These are phyloP conservation scores for Entomortierella lignicola DNA, from an alignment of 192 early-diverging fungal species.

Conservation along the genomic window DNA sequence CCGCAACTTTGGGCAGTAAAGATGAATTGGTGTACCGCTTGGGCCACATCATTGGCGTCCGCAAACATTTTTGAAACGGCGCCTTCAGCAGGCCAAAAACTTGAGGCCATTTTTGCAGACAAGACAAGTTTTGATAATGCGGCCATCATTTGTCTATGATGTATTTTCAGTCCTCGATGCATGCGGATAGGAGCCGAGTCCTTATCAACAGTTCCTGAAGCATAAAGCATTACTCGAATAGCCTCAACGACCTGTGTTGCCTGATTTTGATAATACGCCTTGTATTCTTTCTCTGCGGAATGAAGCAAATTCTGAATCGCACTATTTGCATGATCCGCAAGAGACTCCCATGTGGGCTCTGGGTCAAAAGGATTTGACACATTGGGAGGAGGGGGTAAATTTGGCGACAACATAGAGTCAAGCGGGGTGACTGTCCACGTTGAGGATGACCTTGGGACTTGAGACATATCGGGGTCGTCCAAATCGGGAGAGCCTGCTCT, in stretches of 20 bases:
- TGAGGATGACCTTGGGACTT: slow-evolving; percentile 5
- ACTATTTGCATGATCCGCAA: slow-evolving; percentile 36
- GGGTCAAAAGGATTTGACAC: slow-evolving; percentile 46
- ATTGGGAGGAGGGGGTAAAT: slow-evolving; percentile 29
- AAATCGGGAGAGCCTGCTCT: slow-evolving; percentile 33
- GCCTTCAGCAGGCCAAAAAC: slow-evolving; percentile 93
- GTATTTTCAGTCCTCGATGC: slow-evolving; percentile 71
- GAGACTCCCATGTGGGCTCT: slow-evolving; percentile 43
- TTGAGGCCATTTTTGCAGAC: slow-evolving; percentile 82
- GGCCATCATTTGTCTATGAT: slow-evolving; percentile 84
- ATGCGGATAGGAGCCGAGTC: slow-evolving; percentile 74
- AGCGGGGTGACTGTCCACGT: slow-evolving; percentile 10
- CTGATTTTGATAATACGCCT: slow-evolving; percentile 41
- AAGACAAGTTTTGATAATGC: slow-evolving; percentile 86
- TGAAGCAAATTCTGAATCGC: slow-evolving; percentile 39
- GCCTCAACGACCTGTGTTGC: slow-evolving; percentile 71
- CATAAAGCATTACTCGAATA: slow-evolving; percentile 86
- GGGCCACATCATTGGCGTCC: slow-evolving; percentile 80
- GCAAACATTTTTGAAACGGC: slow-evolving; percentile 78
- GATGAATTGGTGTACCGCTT: slow-evolving; percentile 79
- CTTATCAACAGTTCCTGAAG: slow-evolving; percentile 79
- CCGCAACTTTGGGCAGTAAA: slow-evolving; percentile 50
- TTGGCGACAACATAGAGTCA: neutral
- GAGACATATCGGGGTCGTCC: slow-evolving; percentile 1
- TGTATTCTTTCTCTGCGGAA: slow-evolving; percentile 47